Evolutionary conservation across 1,139 yeast species (phyloP).

Genomic region (Citeromyces siamensis): DNA sequence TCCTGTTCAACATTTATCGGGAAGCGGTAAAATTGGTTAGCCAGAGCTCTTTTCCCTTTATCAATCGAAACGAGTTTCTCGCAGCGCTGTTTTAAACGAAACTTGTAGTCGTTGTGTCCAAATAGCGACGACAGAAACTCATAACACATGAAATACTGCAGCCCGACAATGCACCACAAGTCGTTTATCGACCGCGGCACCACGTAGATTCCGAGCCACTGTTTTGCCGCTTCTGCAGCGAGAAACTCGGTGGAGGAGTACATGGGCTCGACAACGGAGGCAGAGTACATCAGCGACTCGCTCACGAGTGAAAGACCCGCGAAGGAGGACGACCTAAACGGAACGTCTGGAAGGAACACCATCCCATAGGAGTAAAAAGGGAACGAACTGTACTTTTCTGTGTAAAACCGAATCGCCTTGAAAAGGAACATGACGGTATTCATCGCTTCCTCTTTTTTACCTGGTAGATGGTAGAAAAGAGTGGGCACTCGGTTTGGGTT

Average conservation of each 20-base stretch:
- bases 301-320: slow-evolving; percentile 70
- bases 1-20: slow-evolving; percentile 49
- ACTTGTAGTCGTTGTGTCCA: slow-evolving; percentile 79
- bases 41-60: slow-evolving; percentile 73
- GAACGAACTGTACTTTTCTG: slow-evolving; percentile 85
- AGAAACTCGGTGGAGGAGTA: slow-evolving; percentile 56
- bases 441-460: slow-evolving; percentile 41
- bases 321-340: slow-evolving; percentile 42
- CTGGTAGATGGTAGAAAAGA: slow-evolving; percentile 44
- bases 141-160: slow-evolving; percentile 72
- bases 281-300: slow-evolving; percentile 58
- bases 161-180: slow-evolving; percentile 87
- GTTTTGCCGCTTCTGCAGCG: slow-evolving; percentile 64
- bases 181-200: slow-evolving; percentile 75
- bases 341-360: slow-evolving; percentile 56
- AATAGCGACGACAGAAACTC: slow-evolving; percentile 57
- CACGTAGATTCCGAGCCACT: slow-evolving; percentile 92
- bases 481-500: slow-evolving; percentile 31
- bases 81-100: slow-evolving; percentile 48
- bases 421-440: slow-evolving; percentile 70
- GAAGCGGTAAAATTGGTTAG: slow-evolving; percentile 47
- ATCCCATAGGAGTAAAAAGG: slow-evolving; percentile 79
- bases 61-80: slow-evolving; percentile 64
- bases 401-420: slow-evolving; percentile 71
- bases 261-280: slow-evolving; percentile 71